Evolutionary conservation across 139 green algal species (phyloP), one percentile per base, ranked within the genome.

Genomic region (Micractinium sp.): DNA sequence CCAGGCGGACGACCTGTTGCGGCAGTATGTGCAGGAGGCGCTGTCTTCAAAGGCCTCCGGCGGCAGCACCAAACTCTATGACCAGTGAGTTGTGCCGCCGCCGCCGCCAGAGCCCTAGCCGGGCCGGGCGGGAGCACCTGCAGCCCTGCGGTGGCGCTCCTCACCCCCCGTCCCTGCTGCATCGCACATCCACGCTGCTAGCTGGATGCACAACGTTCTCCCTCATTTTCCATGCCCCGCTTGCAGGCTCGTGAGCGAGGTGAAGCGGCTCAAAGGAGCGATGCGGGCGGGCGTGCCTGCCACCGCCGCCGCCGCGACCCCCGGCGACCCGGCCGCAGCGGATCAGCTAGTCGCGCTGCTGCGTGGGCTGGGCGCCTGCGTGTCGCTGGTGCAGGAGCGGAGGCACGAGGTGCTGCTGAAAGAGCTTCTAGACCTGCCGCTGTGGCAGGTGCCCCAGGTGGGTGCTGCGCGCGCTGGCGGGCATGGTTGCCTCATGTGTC

Each of bases 361-460:
- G 33, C 56, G 22, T n/a, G 91, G 41, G 60, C 76, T 89, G 78
- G 87, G 66, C 36, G 74, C 23, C 39, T 91, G 79, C 89, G 89
- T 87, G 53, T 92, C 91, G 0, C 35, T 87, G 39, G 33, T 94
- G 47, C 87, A 92, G 2, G 93, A 96, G 81, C 38, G 84, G 39
- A 84, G 91, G 77, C 91, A 92, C 76, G 90, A 94, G 83, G 56
- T 88, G 80, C 85, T 94, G 78, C 33, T 93, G 27, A 89, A 88
- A 35, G 89, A 93, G 88, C 41, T 96, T 3, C 90, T 97, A 33
- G 89, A 92, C 33, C 90, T 96, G 18, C 86, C 86, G 22, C 60
- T 97, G 27, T 97, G 95, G 95, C 87, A 69, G 31, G 69, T 87
- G 0, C 81, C 79, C 1, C 86, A 90, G 92, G 93, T 96, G 87